Percentiles rank a stretch among this genome's conserved stretches.
These are phyloP conservation scores for Candida succiphila DNA, from an alignment of 805 yeast species.

Conservation along the genomic window DNA sequence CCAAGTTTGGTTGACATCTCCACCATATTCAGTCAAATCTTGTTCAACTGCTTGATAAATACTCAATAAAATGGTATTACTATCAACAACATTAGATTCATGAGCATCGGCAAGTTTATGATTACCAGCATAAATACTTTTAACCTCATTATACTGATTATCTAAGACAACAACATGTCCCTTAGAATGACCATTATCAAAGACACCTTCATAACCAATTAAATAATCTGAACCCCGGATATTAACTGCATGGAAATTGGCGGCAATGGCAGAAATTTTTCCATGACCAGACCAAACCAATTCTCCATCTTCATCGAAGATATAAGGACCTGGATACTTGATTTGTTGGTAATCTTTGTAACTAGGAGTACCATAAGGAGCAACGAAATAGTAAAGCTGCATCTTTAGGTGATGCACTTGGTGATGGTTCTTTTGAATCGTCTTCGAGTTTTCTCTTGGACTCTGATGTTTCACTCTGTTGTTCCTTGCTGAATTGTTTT, in stretches of 20 bases:
- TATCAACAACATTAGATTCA: constrained; percentile 25
- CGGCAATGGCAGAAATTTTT: too few relatives aligned
- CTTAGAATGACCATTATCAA: constrained; percentile 12
- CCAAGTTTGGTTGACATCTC: constrained; percentile 21
- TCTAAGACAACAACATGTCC: constrained; percentile 24
- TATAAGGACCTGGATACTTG: constrained; percentile 28
- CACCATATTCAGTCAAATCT: constrained; percentile 21
- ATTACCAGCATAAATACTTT: constrained; percentile 25
- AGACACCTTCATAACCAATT: too few relatives aligned
- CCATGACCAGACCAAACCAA: constrained; percentile 30
- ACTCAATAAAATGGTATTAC: constrained; percentile 21
- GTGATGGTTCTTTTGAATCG: too few relatives aligned
- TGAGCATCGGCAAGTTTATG: constrained; percentile 25
- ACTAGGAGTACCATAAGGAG: too few relatives aligned
- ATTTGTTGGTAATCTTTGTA: too few relatives aligned
- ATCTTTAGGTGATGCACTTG: too few relatives aligned
- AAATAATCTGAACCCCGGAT: too few relatives aligned
- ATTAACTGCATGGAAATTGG: too few relatives aligned
- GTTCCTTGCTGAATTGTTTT: too few relatives aligned
- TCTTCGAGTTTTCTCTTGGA: too few relatives aligned
- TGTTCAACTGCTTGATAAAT: constrained; percentile 23
- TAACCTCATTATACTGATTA: constrained; percentile 19
- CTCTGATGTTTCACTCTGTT: too few relatives aligned
- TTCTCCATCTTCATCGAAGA: constrained; percentile 24
- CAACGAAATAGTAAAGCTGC: too few relatives aligned